Evolutionary conservation across 768 basidiomycete species (phyloP).

Genomic region (Psilocybe cyanescens): DNA sequence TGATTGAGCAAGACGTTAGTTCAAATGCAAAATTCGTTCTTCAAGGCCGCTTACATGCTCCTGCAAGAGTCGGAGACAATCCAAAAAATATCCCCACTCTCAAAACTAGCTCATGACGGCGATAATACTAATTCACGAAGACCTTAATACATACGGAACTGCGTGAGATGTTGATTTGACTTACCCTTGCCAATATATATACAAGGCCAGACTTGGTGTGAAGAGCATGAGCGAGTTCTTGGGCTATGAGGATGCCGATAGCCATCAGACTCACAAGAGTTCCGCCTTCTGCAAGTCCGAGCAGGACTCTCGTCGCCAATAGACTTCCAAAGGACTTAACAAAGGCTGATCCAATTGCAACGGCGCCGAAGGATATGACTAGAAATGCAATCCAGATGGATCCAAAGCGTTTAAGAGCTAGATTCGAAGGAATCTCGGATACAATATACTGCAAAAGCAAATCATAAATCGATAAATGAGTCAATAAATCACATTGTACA

Average conservation of each 20-base stretch:
- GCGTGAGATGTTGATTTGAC: conserved; percentile 10
- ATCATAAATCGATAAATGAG: not conserved
- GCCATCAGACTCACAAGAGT: conserved; percentile 35
- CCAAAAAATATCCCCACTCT: conserved; percentile 40
- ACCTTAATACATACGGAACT: not conserved
- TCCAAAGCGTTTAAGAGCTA: conserved; percentile 44
- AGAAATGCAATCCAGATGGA: conserved; percentile 41
- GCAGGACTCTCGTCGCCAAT: conserved; percentile 40
- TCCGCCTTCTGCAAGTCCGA: conserved; percentile 46
- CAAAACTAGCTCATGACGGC: conserved; percentile 35
- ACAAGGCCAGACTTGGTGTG: conserved; percentile 38
- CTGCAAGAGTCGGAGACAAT: conserved; percentile 35
- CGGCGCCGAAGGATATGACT: conserved; percentile 39
- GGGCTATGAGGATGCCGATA: not conserved
- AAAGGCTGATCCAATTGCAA: conserved; percentile 43
- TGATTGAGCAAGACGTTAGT: not conserved
- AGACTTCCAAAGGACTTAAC: conserved; percentile 36
- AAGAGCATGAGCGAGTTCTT: not conserved
- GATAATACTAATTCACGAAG: conserved; percentile 31
- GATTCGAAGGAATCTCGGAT: conserved; percentile 45
- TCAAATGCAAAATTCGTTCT: not conserved
- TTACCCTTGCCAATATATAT: conserved; percentile 41
- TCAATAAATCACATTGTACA: not conserved
- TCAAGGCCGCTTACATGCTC: conserved; percentile 30
- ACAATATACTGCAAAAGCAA: conserved; percentile 34